A percentile compares a stretch with the other conserved stretches of the same genome.
These are phyloP conservation scores for Myriosclerotinia curreyana DNA, from an alignment of 2,329 filamentous ascomycete species.

Conservation along the genomic window DNA sequence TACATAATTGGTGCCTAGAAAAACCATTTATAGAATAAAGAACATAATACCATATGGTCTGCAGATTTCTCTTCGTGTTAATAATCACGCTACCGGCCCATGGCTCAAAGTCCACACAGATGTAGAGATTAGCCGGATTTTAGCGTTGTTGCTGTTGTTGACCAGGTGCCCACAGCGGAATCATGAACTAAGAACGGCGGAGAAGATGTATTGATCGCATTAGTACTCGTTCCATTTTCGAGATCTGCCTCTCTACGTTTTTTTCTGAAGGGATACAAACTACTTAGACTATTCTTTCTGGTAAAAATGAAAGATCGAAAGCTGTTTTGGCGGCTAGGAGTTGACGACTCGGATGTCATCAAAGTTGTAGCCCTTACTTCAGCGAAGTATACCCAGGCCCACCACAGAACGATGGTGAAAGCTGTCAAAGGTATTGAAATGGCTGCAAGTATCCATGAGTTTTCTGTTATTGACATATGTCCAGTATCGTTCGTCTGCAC, in stretches of 20 bases:
- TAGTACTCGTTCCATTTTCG: conserved; percentile 4
- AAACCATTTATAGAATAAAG: no score
- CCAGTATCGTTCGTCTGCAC: conserved; percentile 26
- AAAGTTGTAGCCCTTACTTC: background rate
- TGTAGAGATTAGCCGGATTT: conserved; percentile 10
- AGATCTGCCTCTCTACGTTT: conserved; percentile 12
- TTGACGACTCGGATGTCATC: background rate
- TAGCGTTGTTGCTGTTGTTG: conserved; percentile 20
- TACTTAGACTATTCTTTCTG: background rate
- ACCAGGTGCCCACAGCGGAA: conserved; percentile 20
- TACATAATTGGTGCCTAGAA: no score
- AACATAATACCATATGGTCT: no score
- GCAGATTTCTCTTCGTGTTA: no score
- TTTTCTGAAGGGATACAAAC: background rate
- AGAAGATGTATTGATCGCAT: background rate
- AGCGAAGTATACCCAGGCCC: conserved; percentile 27
- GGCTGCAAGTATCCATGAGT: conserved; percentile 30
- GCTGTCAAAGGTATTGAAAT: conserved; percentile 30
- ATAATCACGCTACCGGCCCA: no score
- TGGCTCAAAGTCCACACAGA: no score
- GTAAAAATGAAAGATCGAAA: background rate
- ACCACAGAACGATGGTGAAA: conserved; percentile 29
- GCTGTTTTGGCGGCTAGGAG: background rate
- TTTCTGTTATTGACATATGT: conserved; percentile 23
- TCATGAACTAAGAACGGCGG: background rate